phyloP scores from a whole-genome alignment of 176 grass and related monocot species.

The Lolium multiflorum region DNA sequence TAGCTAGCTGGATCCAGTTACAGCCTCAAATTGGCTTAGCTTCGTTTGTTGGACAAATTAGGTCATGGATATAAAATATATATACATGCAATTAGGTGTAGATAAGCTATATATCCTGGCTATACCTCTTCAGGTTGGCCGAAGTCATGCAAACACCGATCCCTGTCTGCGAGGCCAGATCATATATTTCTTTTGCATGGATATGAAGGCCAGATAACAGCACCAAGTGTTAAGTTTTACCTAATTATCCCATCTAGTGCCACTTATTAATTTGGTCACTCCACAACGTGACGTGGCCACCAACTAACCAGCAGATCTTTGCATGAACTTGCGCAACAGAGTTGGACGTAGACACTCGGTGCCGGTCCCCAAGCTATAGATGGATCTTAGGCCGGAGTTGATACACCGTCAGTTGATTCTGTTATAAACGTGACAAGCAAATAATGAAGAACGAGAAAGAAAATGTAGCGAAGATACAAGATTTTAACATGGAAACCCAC shows the following conservation, averaged over 20 bases:
- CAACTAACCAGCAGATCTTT: slow-evolving; percentile 9
- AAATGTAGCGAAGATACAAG: too few species aligned
- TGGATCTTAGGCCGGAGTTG: too few species aligned
- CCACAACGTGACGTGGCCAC: not conserved
- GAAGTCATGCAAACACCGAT: not conserved
- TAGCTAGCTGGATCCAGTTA: slow-evolving; percentile 26
- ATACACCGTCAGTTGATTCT: not conserved
- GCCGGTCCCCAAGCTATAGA: not conserved
- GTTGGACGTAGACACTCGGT: not conserved
- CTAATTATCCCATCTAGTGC: slow-evolving; percentile 34
- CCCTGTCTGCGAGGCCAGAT: too few species aligned
- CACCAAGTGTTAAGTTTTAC: slow-evolving; percentile 4
- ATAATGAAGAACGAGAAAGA: too few species aligned
- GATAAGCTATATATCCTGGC: not conserved
- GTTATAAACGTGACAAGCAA: too few species aligned
- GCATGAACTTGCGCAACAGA: not conserved
- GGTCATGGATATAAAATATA: slow-evolving; percentile 1
- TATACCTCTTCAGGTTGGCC: slow-evolving; percentile 5
- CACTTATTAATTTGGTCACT: slow-evolving; percentile 23
- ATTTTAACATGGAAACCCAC: too few species aligned
- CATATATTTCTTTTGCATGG: not conserved
- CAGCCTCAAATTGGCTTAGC: not conserved
- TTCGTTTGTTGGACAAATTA: not conserved
- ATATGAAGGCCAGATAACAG: not conserved
- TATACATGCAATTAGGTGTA: slow-evolving; percentile 8